Evolutionary conservation across 805 yeast genomes (phyloP).

Genomic region (Schwanniomyces sp.): DNA sequence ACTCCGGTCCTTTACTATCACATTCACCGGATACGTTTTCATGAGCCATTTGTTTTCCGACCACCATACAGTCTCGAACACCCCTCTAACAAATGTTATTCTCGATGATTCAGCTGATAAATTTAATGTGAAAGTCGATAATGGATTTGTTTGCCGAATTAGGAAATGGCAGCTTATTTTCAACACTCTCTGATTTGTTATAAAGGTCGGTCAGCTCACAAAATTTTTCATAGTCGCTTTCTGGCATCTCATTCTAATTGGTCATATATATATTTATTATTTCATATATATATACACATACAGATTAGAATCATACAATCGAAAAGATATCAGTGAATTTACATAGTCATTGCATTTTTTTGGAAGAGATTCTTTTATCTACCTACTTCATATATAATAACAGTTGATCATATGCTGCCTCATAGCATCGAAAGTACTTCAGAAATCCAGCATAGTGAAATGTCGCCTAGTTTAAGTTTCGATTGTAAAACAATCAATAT

Average conservation of each 20-base stretch:
- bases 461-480: not conserved
- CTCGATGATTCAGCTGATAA: not conserved
- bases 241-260: not conserved
- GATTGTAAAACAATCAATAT: slow-evolving; percentile 37
- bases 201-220: not conserved
- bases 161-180: not conserved
- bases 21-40: not conserved
- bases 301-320: not conserved
- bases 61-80: not conserved
- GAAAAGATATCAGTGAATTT: not conserved
- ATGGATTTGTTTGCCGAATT: not conserved
- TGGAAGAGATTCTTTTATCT: not conserved
- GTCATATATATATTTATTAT: not conserved
- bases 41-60: not conserved
- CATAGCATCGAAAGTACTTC: not conserved
- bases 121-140: not conserved
- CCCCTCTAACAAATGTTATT: not conserved
- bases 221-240: not conserved
- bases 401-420: not conserved
- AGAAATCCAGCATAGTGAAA: not conserved
- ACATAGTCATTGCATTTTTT: not conserved
- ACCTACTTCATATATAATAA: not conserved
- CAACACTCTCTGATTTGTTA: not conserved
- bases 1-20: no score
- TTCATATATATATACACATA: not conserved